phyloP scores from a whole-genome alignment of 306 rosid genomes.

The Elaeagnus macrophylla region DNA sequence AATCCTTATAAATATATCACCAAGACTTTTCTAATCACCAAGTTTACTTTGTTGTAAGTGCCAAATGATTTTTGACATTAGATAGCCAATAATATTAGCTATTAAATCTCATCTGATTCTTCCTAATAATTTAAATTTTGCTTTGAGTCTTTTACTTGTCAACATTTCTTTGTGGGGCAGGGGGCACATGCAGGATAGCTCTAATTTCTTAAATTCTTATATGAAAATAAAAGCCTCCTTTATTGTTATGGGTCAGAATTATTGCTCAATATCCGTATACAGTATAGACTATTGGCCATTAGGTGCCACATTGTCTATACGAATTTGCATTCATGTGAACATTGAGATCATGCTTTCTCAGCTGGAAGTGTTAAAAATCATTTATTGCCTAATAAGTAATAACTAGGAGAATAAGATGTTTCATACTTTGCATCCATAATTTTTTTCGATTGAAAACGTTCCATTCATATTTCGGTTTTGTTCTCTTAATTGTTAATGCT shows the following conservation, averaged over 20 bases:
- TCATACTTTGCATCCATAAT: too few relatives aligned
- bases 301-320: neutral
- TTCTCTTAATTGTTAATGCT: too few relatives aligned
- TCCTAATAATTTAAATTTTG: neutral
- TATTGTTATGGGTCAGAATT: conserved; percentile 15
- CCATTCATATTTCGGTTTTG: too few relatives aligned
- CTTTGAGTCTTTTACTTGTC: conserved; percentile 23
- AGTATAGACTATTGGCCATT: neutral
- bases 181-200: conserved; percentile 21
- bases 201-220: conserved; percentile 5
- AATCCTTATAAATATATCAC: neutral
- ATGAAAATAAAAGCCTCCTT: neutral
- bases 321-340: neutral
- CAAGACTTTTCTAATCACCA: neutral
- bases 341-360: neutral
- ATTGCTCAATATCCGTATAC: neutral
- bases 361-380: neutral
- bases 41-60: neutral
- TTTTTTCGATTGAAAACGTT: neutral
- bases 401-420: too few relatives aligned
- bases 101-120: too few relatives aligned
- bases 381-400: too few relatives aligned
- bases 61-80: conserved; percentile 1
- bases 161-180: conserved; percentile 32
- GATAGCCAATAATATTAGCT: conserved; percentile 22